phyloP scores from a whole-genome alignment of 2,329 filamentous ascomycete species.

The Exophiala viscosa region DNA sequence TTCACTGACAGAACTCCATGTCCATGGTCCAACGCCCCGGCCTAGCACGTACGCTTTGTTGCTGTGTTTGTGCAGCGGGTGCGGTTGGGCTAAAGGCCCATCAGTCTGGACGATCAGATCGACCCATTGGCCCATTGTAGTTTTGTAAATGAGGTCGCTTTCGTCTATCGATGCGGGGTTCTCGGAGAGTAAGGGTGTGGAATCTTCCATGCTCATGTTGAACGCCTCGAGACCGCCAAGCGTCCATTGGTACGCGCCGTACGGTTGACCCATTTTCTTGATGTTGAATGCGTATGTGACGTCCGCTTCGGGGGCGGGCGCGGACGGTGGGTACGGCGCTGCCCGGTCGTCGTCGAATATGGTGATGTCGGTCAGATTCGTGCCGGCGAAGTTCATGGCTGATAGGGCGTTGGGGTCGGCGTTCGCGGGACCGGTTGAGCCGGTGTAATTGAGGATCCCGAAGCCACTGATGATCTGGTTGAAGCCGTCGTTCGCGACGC shows the following conservation, averaged over 20 bases:
- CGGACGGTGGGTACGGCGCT: constrained; percentile 48
- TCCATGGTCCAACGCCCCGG: constrained; percentile 48
- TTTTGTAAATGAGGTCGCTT: constrained; percentile 51
- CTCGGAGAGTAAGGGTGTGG: constrained; percentile 46
- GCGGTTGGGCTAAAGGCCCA: constrained; percentile 50
- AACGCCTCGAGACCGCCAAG: constrained; percentile 45
- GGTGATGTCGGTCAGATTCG: constrained; percentile 37
- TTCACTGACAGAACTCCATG: constrained; percentile 52
- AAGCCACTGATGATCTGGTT: constrained; percentile 56
- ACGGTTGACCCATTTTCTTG: constrained; percentile 29
- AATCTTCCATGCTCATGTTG: constrained; percentile 38
- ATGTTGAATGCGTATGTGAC: constrained; percentile 42
- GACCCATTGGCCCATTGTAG: constrained; percentile 50
- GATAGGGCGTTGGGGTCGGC: constrained; percentile 34
- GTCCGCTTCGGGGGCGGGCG: constrained; percentile 44
- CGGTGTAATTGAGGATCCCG: constrained; percentile 47
- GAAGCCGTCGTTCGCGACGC: constrained; percentile 47
- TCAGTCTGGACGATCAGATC: constrained; percentile 51
- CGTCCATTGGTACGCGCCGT: constrained; percentile 52
- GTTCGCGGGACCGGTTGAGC: constrained; percentile 24
- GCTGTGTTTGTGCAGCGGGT: constrained; percentile 63
- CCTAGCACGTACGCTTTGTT: constrained; percentile 59
- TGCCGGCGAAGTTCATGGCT: constrained; percentile 53
- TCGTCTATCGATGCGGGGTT: constrained; percentile 36
- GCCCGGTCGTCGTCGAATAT: constrained; percentile 46